phyloP scores from a whole-genome alignment of 2,329 filamentous ascomycete genomes.

The Diaporthe aspalathi region DNA sequence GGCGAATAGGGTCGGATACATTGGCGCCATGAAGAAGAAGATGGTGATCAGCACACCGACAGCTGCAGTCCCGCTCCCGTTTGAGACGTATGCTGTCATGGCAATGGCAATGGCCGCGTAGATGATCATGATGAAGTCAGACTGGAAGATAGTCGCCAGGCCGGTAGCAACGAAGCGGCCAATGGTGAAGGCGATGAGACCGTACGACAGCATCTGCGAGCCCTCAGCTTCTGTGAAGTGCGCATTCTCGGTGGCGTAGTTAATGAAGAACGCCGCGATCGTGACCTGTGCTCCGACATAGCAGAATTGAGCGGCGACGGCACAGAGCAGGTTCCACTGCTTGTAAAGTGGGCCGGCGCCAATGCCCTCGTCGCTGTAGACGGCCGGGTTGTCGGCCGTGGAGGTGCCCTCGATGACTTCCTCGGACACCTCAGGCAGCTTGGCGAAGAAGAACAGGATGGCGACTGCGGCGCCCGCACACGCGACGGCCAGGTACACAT shows the following conservation, averaged over 20 bases:
- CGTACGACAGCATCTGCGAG: slow-evolving; percentile 67
- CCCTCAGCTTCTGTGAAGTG: slow-evolving; percentile 43
- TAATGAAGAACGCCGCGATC: slow-evolving; percentile 67
- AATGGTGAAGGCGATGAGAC: slow-evolving; percentile 69
- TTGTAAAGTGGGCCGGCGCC: slow-evolving; percentile 64
- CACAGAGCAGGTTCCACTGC: slow-evolving; percentile 71
- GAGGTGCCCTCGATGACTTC: slow-evolving; percentile 55
- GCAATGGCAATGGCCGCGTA: slow-evolving; percentile 56
- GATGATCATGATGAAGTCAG: slow-evolving; percentile 64
- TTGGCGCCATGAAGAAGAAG: slow-evolving; percentile 68
- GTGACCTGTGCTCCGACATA: slow-evolving; percentile 71
- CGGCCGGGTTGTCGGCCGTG: slow-evolving; percentile 69
- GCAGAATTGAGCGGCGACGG: slow-evolving; percentile 71
- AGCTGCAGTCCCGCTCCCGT: slow-evolving; percentile 56
- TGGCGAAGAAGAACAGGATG: slow-evolving; percentile 67
- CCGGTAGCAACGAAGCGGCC: slow-evolving; percentile 67
- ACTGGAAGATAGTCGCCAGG: slow-evolving; percentile 63
- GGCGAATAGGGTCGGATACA: slow-evolving; percentile 70
- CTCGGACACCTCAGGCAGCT: slow-evolving; percentile 56
- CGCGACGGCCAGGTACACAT: slow-evolving; percentile 73
- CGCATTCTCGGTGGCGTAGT: slow-evolving; percentile 52
- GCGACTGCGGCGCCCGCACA: slow-evolving; percentile 68
- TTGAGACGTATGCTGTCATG: slow-evolving; percentile 50
- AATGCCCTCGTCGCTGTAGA: slow-evolving; percentile 53
- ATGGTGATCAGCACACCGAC: slow-evolving; percentile 67